Conservation (phyloP, 2,329 filamentous ascomycete genomes). For the Hymenoscyphus occultus region DNA sequence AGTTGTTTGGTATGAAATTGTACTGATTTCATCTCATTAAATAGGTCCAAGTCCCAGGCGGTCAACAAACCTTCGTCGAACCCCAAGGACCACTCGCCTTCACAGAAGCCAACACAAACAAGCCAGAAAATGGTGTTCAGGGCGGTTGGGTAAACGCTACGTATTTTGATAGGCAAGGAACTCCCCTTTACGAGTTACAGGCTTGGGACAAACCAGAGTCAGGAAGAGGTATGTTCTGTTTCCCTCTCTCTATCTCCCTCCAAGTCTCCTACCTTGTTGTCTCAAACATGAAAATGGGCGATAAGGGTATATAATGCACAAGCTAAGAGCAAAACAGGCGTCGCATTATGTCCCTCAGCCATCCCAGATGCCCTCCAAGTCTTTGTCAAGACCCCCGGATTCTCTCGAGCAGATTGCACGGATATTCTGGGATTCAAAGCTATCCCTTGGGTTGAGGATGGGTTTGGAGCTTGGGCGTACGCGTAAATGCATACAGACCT, state of each 20-base stretch:
- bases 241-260: neutral
- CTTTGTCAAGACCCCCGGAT: conserved; percentile 31
- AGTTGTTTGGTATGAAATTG: neutral
- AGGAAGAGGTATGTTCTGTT: neutral
- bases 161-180: neutral
- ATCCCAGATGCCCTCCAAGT: conserved; percentile 31
- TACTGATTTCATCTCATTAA: neutral
- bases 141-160: conserved; percentile 45
- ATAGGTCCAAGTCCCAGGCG: conserved; percentile 56
- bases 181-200: neutral
- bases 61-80: conserved; percentile 58
- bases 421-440: conserved; percentile 4
- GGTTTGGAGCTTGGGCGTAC: conserved; percentile 12
- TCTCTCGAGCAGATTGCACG: conserved; percentile 35
- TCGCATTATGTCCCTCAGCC: conserved; percentile 31
- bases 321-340: conserved; percentile 22
- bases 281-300: neutral
- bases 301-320: neutral
- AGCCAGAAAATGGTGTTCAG: conserved; percentile 49
- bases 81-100: conserved; percentile 54
- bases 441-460: conserved; percentile 5
- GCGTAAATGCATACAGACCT: neutral
- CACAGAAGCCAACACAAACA: conserved; percentile 53
- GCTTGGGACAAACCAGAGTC: neutral
- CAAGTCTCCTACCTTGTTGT: neutral